Evolutionary conservation across 139 green algal species (phyloP).

Genomic region (Trebouxia sp.): DNA sequence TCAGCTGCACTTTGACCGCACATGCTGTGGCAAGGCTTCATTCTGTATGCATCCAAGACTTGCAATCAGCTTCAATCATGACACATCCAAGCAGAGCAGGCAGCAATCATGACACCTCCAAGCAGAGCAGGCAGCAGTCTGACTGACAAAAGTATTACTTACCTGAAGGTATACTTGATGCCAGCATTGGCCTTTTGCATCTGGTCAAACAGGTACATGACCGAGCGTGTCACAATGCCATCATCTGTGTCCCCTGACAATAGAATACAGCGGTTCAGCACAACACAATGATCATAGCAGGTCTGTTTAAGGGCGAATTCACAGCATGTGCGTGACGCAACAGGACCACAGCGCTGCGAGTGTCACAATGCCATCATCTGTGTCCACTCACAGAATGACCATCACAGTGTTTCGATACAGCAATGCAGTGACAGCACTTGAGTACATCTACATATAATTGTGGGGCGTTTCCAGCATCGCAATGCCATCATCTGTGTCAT

Average conservation of each 20-base stretch:
- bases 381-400: conserved; percentile 41
- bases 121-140: too few relatives aligned
- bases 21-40: too few relatives aligned
- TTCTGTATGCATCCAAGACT: too few relatives aligned
- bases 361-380: conserved; percentile 75
- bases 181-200: conserved; percentile 27
- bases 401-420: not conserved
- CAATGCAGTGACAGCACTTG: too few relatives aligned
- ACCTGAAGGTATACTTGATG: conserved; percentile 30
- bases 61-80: too few relatives aligned
- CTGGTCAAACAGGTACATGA: conserved; percentile 72
- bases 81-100: too few relatives aligned
- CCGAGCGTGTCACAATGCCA: conserved; percentile 70
- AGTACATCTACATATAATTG: too few relatives aligned
- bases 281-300: not conserved
- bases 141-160: too few relatives aligned
- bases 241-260: conserved; percentile 62
- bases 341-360: conserved; percentile 57
- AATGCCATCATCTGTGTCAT: conserved; percentile 85
- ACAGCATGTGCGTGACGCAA: too few relatives aligned
- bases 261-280: too few relatives aligned
- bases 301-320: not conserved
- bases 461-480: conserved; percentile 57
- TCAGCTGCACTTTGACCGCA: too few relatives aligned
- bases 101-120: too few relatives aligned